Evolutionary conservation across 2,329 filamentous ascomycete genomes (phyloP), one percentile per base, ranked within the genome.

Genomic region (Orbilia blumenaviensis): DNA sequence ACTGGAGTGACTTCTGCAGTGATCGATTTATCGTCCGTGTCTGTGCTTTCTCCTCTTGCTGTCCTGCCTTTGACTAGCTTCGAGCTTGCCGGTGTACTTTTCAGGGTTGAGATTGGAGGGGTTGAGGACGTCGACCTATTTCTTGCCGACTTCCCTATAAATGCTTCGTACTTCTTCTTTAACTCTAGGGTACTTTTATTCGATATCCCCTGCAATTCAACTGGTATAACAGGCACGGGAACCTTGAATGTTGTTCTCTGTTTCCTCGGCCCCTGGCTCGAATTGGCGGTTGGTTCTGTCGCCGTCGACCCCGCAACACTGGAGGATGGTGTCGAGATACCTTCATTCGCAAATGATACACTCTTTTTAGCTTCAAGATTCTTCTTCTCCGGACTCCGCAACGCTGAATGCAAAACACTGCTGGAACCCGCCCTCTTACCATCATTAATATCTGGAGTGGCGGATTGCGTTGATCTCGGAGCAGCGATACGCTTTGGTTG

Each of bases 321-420:
- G 12, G 36, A 14, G 7, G 3, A 27, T 34, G 36, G 44, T 2
- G 29, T 52, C n/a, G 62, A 62, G 25, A 52, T 73, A 32, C 68
- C 69, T 74, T 74, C 69, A 66, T 66, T 74, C 44, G 69, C 69
- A 32, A 74, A 74, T 34, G 69, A 74, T 16, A 74, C 69, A 38
- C 62, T 54, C 62, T 74, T 74, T 54, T 74, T 74, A 66, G 69
- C 62, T 42, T 74, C 69, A 54, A 74, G 32, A 14, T 27, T 62
- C 18, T 21, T 67, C 62, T 63, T 74, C 0, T 74, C 69, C 18
- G 69, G 69, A 16, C 61, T 64, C 27, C 69, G 69, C 69, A 74
- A 46, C 14, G 69, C 69, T 50, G 69, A 74, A 62, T 52, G 69
- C 27, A 66, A 66, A 16, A 56, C 60, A 23, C 52, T 56, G 32